Evolutionary conservation across 805 yeast genomes (phyloP).

Genomic region (Hanseniaspora thailandica): DNA sequence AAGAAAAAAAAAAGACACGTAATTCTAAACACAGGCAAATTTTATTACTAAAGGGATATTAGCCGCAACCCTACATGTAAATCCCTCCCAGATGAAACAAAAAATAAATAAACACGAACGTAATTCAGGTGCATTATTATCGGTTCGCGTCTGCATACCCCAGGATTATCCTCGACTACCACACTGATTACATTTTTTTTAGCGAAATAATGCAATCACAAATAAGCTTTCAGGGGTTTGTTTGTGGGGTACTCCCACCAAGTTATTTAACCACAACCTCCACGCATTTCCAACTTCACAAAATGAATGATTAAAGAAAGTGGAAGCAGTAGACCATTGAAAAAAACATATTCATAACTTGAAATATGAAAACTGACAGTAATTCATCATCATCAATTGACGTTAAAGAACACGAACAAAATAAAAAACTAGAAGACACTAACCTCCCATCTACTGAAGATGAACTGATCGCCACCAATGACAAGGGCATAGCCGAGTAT

Average conservation of each 20-base stretch:
- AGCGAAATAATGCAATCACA: neutral
- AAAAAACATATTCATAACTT: neutral
- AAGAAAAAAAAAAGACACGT: no score
- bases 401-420: neutral
- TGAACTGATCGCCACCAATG: neutral
- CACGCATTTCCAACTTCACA: no score
- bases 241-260: no score
- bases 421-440: neutral
- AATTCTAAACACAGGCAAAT: no score
- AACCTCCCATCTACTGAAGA: neutral
- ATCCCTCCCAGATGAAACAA: neutral
- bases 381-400: neutral
- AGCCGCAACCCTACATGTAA: no score
- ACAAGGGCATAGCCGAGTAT: conserved; percentile 21
- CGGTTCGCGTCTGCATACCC: neutral
- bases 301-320: neutral
- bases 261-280: no score
- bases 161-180: neutral
- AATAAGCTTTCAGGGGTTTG: no score
- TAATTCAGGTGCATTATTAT: neutral
- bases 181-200: no score
- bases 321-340: neutral
- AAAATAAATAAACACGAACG: neutral
- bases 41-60: no score
- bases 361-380: neutral